phyloP scores from a whole-genome alignment of 208 protist species.

The Acanthamoeba lugdunensis region DNA sequence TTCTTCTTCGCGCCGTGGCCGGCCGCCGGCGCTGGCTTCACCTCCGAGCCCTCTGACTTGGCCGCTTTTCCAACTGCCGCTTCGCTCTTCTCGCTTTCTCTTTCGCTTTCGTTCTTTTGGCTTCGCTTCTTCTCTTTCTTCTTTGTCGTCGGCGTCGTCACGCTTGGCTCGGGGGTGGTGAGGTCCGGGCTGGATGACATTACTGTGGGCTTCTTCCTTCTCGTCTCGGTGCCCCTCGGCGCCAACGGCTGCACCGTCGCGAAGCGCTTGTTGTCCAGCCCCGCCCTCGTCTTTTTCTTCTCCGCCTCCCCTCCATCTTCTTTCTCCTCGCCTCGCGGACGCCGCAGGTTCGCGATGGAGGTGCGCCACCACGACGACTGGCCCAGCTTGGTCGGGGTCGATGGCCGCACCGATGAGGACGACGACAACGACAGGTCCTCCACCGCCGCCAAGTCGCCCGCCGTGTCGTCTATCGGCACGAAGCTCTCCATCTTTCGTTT shows the following conservation, averaged over 20 bases:
- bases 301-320: not conserved
- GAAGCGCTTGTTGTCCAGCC: not conserved
- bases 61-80: not conserved
- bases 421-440: not conserved
- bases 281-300: not conserved
- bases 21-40: no score
- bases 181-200: no score
- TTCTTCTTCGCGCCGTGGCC: not conserved
- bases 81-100: not conserved
- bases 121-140: not conserved
- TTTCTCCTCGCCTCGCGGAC: not conserved
- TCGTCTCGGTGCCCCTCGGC: no score
- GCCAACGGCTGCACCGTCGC: not conserved
- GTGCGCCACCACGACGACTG: not conserved
- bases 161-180: not conserved
- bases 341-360: not conserved
- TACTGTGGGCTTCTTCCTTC: not conserved
- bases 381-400: not conserved
- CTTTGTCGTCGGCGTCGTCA: not conserved
- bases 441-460: not conserved
- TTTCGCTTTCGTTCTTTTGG: slow-evolving; percentile 19
- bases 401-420: no score
- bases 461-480: not conserved
- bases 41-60: not conserved
- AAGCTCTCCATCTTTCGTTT: not conserved